Conservation (phyloP, 2,329 filamentous ascomycete genomes). For the Ophiocordyceps robertsii region DNA sequence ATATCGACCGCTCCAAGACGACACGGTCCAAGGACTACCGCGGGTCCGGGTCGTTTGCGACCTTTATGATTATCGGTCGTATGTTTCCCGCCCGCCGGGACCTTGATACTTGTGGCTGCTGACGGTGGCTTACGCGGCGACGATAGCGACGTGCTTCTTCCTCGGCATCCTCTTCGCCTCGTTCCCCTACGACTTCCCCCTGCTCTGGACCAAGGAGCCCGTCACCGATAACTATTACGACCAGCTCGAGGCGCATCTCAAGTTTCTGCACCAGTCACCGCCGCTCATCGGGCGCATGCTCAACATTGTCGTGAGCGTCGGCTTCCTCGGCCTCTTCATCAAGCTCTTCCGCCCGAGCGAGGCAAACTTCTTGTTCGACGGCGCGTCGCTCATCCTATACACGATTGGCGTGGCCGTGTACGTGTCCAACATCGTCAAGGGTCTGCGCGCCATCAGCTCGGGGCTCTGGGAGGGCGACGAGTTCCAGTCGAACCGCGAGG, state of each 20-base stretch:
- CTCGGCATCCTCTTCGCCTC: conserved; percentile 93
- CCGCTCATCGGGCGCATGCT: conserved; percentile 87
- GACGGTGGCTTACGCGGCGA: conserved; percentile 1
- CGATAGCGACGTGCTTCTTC: conserved; percentile 80
- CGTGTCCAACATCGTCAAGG: conserved; percentile 92
- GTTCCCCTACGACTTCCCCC: conserved; percentile 90
- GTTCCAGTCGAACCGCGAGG: conserved; percentile 22
- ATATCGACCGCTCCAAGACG: conserved; percentile 42
- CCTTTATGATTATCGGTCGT: conserved; percentile 95
- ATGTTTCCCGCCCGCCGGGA: conserved; percentile 27
- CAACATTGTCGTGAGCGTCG: conserved; percentile 82
- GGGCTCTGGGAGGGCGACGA: conserved; percentile 45
- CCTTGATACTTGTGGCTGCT: not conserved
- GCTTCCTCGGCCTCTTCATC: conserved; percentile 75
- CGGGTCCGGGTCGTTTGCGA: conserved; percentile 68
- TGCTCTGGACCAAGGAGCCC: conserved; percentile 62
- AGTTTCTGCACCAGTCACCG: conserved; percentile 81
- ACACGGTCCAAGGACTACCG: conserved; percentile 43
- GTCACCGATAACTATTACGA: conserved; percentile 59
- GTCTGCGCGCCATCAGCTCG: conserved; percentile 67
- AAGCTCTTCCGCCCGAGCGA: conserved; percentile 93
- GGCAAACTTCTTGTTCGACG: conserved; percentile 90
- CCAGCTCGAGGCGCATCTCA: conserved; percentile 79
- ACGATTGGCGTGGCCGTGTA: conserved; percentile 86
- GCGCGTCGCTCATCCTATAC: conserved; percentile 68